phyloP scores from a whole-genome alignment of 2,329 filamentous ascomycete species.

The Tolypocladium album region DNA sequence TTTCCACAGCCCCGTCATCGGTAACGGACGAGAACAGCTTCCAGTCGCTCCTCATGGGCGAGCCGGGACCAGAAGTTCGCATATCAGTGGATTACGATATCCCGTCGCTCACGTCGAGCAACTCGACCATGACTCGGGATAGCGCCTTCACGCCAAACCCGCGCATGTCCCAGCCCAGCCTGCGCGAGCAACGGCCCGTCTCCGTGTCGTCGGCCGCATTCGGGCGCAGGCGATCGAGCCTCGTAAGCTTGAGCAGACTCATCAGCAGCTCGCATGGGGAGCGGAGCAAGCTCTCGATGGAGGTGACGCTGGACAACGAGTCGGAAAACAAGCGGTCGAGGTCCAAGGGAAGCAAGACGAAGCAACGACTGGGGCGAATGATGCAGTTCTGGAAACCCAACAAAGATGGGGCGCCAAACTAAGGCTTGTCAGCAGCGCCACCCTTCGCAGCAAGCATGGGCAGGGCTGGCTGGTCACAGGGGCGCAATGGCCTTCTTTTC shows the following conservation, averaged over 20 bases:
- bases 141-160: conserved; percentile 38
- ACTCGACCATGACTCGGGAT: conserved; percentile 66
- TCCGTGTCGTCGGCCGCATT: conserved; percentile 53
- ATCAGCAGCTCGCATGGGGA: conserved; percentile 67
- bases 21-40: conserved; percentile 60
- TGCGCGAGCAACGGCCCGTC: conserved; percentile 47
- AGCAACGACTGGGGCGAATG: conserved; percentile 56
- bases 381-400: conserved; percentile 70
- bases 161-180: conserved; percentile 35
- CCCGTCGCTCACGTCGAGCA: conserved; percentile 63
- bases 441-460: background rate
- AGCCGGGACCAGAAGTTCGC: conserved; percentile 61
- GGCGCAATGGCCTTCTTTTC: conserved; percentile 8
- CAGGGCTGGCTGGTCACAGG: background rate
- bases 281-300: conserved; percentile 63
- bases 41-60: conserved; percentile 60
- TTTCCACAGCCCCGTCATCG: conserved; percentile 68
- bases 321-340: conserved; percentile 41
- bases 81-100: conserved; percentile 61
- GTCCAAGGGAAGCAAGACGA: conserved; percentile 51
- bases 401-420: conserved; percentile 24
- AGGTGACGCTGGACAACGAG: conserved; percentile 48
- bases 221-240: conserved; percentile 61
- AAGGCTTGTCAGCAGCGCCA: background rate
- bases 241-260: conserved; percentile 66